These are phyloP conservation scores for Blakeslea trispora DNA, from an alignment of 371 early-diverging fungal genomes.

Conservation along the genomic window DNA sequence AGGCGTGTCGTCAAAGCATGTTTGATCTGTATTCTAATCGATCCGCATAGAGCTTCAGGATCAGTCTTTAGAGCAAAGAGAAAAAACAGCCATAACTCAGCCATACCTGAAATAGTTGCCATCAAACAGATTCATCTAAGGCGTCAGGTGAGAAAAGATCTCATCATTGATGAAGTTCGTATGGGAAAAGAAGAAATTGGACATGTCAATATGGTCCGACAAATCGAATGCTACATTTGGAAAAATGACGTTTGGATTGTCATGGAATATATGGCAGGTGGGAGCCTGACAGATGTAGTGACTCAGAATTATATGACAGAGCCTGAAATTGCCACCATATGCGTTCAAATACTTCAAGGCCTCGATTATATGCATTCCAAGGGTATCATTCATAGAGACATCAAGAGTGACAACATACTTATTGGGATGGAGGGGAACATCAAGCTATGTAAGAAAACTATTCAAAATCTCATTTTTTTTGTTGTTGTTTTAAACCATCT, in stretches of 20 bases:
- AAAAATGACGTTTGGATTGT: conserved; percentile 81
- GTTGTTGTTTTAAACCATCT: too few species aligned
- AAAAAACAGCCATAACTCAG: conserved; percentile 28
- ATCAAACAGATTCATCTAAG: conserved; percentile 89
- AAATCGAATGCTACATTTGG: conserved; percentile 76
- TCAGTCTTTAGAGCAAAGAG: conserved; percentile 73
- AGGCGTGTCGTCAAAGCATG: conserved; percentile 1
- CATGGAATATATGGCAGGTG: conserved; percentile 94
- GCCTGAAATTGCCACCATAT: conserved; percentile 82
- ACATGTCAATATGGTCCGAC: conserved; percentile 85
- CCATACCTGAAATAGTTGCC: conserved; percentile 55
- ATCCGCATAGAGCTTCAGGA: conserved; percentile 54
- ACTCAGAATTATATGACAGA: conserved; percentile 83
- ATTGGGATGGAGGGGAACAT: conserved; percentile 76
- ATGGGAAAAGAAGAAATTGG: conserved; percentile 83
- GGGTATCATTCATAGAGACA: conserved; percentile 91
- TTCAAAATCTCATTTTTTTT: too few species aligned
- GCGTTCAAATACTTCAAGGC: conserved; percentile 59
- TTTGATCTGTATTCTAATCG: too few species aligned
- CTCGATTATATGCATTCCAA: conserved; percentile 75
- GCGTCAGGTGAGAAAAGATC: conserved; percentile 84
- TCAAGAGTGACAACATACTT: conserved; percentile 92
- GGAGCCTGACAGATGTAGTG: conserved; percentile 82
- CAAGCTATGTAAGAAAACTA: conserved; percentile 76
- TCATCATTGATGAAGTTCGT: conserved; percentile 85